phyloP scores from a whole-genome alignment of 257 asterid genomes.

The Galeopsis tetrahit region DNA sequence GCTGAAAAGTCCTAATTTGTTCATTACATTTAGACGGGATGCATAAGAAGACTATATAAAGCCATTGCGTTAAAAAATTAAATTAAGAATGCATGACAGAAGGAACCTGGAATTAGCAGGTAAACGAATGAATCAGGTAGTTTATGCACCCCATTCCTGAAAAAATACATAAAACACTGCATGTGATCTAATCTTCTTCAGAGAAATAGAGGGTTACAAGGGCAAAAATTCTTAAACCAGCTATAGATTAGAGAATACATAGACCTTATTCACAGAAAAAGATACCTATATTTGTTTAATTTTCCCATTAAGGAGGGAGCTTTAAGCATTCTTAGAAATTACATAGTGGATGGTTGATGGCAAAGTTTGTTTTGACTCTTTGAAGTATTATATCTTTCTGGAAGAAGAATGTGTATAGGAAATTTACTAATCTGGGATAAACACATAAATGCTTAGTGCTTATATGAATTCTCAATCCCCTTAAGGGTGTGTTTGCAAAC shows the following conservation, averaged over 20 bases:
- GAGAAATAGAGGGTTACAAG: conserved; percentile 27
- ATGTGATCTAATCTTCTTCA: conserved; percentile 31
- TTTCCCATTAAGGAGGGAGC: too few relatives aligned
- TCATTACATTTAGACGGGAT: conserved; percentile 28
- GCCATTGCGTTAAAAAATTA: conserved; percentile 15
- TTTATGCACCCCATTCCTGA: conserved; percentile 83
- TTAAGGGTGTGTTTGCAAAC: not conserved
- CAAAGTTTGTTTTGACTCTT: not conserved
- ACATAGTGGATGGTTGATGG: not conserved
- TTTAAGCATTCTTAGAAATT: too few relatives aligned
- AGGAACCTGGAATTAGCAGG: conserved; percentile 89
- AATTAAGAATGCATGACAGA: conserved; percentile 11
- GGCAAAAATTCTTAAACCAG: conserved; percentile 21
- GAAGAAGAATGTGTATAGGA: not conserved
- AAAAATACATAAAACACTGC: conserved; percentile 32
- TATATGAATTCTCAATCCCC: not conserved
- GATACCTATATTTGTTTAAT: not conserved
- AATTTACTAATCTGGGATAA: not conserved
- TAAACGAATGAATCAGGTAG: conserved; percentile 84
- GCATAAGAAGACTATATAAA: conserved; percentile 28
- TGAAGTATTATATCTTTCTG: not conserved
- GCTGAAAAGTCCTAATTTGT: conserved; percentile 81
- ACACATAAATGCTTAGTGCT: not conserved
- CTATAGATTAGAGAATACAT: conserved; percentile 4
- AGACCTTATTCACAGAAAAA: not conserved